Percentiles rank a stretch among this genome's conserved stretches.
phyloP scores from a whole-genome alignment of 805 yeast species.

The Maudiozyma barnettii region DNA sequence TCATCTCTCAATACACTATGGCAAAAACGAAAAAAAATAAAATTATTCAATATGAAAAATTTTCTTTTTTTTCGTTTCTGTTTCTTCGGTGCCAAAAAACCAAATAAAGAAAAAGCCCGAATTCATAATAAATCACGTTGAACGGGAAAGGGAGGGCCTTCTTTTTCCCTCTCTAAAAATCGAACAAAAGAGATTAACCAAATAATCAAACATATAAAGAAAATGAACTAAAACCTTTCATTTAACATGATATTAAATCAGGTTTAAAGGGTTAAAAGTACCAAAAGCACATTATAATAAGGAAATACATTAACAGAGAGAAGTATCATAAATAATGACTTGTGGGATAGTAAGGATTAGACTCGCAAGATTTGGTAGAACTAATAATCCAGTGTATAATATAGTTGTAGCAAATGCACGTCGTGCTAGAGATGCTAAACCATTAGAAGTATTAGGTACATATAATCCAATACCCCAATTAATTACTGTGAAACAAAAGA shows the following conservation, averaged over 20 bases:
- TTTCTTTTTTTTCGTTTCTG: too few species aligned
- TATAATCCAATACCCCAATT: constrained; percentile 79
- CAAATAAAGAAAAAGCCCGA: too few species aligned
- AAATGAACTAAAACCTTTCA: too few species aligned
- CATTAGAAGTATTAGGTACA: constrained; percentile 92
- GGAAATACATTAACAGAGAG: too few species aligned
- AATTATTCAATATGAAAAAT: too few species aligned
- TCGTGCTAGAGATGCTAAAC: constrained; percentile 77
- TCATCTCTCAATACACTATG: background rate
- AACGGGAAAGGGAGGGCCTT: too few species aligned
- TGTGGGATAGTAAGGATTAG: constrained; percentile 76
- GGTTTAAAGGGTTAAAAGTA: background rate
- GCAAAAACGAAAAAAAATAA: background rate
- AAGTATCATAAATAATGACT: too few species aligned
- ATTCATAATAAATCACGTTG: too few species aligned
- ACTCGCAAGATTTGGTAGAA: constrained; percentile 87
- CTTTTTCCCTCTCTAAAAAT: too few species aligned
- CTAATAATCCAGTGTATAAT: constrained; percentile 78
- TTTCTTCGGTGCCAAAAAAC: too few species aligned
- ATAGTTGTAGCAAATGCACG: constrained; percentile 75
- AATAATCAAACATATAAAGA: background rate
- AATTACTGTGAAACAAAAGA: constrained; percentile 45
- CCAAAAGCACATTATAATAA: too few species aligned
- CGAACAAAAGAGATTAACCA: too few species aligned
- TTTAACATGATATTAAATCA: background rate